Base-by-base conservation (phyloP, 2,329 filamentous ascomycete genomes). In the Aspergillus sergii region DNA sequence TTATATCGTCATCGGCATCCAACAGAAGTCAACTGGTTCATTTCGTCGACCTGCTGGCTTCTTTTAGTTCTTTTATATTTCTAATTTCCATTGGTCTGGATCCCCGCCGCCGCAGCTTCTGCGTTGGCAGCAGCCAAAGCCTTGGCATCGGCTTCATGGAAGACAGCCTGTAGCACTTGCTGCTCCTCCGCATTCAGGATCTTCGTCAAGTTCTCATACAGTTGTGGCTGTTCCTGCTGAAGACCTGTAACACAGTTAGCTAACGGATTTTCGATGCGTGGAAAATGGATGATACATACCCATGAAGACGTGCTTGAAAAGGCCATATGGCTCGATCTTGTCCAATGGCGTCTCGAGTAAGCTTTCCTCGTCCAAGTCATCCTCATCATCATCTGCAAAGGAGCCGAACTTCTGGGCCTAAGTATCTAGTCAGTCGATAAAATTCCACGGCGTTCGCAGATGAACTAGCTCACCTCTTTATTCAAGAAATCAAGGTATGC, bases 401-500 rank as follows among this genome's bases (percentile, higher is more conserved):
- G 89, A 86, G 66, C 90, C 89, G 77, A 95, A 94, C 76, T 95
- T 96, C 72, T 93, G 89, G 14, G 93, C 93, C 89, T 92, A 68
- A 61, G 48, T 39, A 53, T 59, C 16, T 8, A 11, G 55, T 73
- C 60, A 69, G 64, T 65, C 57, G 56, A 65, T 53, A 67, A 16
- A 19, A 43, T 26, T 46, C 4, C 28, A 9, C n/a, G 36, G 39
- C 50, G 30, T 34, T 23, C 9, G 12, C 45, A 5, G 54, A 46
- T 12, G 26, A 30, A 60, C 5, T 32, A 30, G 73, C 84, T 76
- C 75, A 89, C 91, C 83, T 98, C 94, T 76, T 96, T 91, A 71
- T 94, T 96, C 32, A 99, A 81, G 82, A 99, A 99, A 69, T 98
- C 94, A 54, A 99, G 87, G 76, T 99, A 99, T 7, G 94, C 93